Evolutionary conservation across 2,329 filamentous ascomycete genomes (phyloP).

Genomic region (Chaetomiaceae sp.): DNA sequence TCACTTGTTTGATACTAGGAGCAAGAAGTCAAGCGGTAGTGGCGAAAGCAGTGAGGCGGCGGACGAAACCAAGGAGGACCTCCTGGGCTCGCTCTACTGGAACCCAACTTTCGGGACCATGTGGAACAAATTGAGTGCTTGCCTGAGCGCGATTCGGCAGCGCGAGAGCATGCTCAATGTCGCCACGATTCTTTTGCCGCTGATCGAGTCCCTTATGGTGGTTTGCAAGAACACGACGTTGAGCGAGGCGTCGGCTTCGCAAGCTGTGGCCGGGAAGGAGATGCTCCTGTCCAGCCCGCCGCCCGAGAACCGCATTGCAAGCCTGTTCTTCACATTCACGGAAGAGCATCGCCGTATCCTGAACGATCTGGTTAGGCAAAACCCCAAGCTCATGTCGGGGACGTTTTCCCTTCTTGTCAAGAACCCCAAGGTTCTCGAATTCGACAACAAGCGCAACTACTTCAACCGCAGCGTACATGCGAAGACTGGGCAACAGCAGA

Average conservation of each 20-base stretch:
- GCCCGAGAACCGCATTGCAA: constrained; percentile 78
- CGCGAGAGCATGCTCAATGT: constrained; percentile 96
- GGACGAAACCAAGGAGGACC: constrained; percentile 68
- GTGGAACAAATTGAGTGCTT: constrained; percentile 89
- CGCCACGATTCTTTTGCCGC: constrained; percentile 85
- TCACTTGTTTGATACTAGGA: constrained; percentile 85
- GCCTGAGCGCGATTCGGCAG: constrained; percentile 80
- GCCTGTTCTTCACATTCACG: constrained; percentile 93
- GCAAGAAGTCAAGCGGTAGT: constrained; percentile 49
- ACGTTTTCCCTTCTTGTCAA: constrained; percentile 95
- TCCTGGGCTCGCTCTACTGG: constrained; percentile 84
- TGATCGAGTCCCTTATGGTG: constrained; percentile 97
- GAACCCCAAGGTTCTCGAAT: constrained; percentile 97
- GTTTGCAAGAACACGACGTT: constrained; percentile 96
- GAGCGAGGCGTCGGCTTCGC: constrained; percentile 54
- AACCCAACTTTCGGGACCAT: constrained; percentile 84
- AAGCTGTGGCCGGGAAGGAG: constrained; percentile 55
- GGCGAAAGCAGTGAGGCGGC: constrained; percentile 46
- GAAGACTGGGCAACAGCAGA: constrained; percentile 61
- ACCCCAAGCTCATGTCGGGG: constrained; percentile 97
- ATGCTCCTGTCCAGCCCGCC: constrained; percentile 70
- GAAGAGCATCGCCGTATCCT: constrained; percentile 96
- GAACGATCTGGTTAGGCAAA: constrained; percentile 94
- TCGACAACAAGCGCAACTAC: constrained; percentile 99
- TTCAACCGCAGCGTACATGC: constrained; percentile 89